phyloP scores from a whole-genome alignment of 179 eudicot genomes.

The Heliamphora pulchella region DNA sequence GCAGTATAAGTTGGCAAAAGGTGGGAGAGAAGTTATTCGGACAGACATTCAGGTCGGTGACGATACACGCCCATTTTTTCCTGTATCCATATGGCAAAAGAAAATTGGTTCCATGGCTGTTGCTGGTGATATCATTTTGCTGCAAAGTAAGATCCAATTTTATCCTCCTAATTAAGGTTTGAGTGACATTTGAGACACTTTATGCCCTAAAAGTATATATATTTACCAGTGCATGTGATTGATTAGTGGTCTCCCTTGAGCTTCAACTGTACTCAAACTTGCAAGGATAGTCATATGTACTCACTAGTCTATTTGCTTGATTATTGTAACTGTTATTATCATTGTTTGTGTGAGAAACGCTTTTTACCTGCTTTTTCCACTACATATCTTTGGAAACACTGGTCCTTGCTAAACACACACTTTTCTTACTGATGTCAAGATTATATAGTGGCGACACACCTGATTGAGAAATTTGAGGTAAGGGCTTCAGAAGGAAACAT shows the following conservation, averaged over 20 bases:
- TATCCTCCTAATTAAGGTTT: not conserved
- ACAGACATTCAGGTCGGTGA: slow-evolving; percentile 80
- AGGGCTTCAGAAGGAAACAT: not conserved
- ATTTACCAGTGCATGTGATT: not conserved
- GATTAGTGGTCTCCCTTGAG: slow-evolving; percentile 1
- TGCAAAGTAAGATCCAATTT: slow-evolving; percentile 43
- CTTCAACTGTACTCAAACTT: not conserved
- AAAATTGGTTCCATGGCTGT: slow-evolving; percentile 37
- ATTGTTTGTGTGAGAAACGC: not conserved
- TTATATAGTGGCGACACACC: not conserved
- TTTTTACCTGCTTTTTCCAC: not conserved
- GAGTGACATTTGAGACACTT: not conserved
- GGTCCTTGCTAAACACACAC: not conserved
- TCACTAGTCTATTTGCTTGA: not conserved
- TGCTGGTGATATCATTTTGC: slow-evolving; percentile 53
- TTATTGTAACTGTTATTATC: not conserved
- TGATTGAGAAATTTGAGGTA: not conserved
- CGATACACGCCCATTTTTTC: slow-evolving; percentile 60
- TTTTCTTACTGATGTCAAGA: not conserved
- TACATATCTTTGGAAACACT: not conserved
- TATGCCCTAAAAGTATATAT: not conserved
- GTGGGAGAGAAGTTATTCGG: slow-evolving; percentile 49
- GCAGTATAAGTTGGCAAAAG: slow-evolving; percentile 52
- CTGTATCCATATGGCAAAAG: slow-evolving; percentile 67
- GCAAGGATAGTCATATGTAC: not conserved